These are phyloP conservation scores for Boletus rubropictus DNA, from an alignment of 768 basidiomycete species.

Conservation along the genomic window DNA sequence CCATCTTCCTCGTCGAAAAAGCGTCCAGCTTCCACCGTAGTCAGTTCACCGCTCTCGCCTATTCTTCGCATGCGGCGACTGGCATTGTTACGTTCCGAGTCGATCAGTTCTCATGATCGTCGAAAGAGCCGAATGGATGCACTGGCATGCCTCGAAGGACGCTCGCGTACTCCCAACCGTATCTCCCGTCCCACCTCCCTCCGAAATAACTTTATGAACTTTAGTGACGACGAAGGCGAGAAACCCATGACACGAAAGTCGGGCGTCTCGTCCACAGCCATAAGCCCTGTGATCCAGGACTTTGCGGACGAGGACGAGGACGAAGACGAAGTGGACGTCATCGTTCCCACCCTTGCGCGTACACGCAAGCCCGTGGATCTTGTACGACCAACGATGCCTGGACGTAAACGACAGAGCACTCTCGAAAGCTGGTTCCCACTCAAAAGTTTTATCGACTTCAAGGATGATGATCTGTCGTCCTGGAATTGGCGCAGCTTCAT, in stretches of 20 bases:
- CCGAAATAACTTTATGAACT: conserved; percentile 57
- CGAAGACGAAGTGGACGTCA: conserved; percentile 29
- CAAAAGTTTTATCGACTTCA: conserved; percentile 61
- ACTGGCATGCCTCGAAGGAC: conserved; percentile 61
- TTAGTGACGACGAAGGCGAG: conserved; percentile 60
- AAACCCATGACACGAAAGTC: conserved; percentile 13
- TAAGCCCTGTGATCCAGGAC: conserved; percentile 16
- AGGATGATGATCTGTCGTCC: conserved; percentile 40
- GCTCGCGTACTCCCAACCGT: conserved; percentile 25
- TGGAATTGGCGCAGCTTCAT: conserved; percentile 64
- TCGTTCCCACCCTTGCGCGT: conserved; percentile 16
- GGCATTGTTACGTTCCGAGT: conserved; percentile 25
- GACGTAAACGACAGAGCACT: conserved; percentile 37
- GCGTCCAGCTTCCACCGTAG: conserved; percentile 15
- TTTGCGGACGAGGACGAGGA: conserved; percentile 31
- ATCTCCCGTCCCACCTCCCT: conserved; percentile 11
- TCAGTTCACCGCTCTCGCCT: conserved; percentile 15
- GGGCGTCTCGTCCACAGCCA: conserved; percentile 2
- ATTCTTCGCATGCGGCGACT: conserved; percentile 11
- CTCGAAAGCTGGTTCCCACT: conserved; percentile 50
- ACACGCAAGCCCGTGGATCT: conserved; percentile 9
- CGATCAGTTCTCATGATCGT: conserved; percentile 44
- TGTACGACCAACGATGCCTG: conserved; percentile 8
- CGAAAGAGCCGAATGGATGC: conserved; percentile 51
- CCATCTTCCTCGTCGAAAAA: conserved; percentile 2